Conservation (phyloP, 805 yeast genomes). For the Candida ortonii region DNA sequence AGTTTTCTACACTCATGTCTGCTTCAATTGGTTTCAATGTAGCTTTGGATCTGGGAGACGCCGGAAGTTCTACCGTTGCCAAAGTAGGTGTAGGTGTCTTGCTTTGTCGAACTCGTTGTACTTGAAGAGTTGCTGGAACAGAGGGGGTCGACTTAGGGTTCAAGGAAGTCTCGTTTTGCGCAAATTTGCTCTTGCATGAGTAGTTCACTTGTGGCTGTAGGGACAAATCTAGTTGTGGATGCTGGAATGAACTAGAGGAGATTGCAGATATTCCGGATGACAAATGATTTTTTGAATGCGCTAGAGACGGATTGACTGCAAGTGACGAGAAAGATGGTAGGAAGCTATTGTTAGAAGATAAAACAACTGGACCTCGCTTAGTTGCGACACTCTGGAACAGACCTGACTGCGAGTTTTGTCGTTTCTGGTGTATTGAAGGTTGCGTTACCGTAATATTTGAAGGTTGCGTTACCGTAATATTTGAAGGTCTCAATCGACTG, state of each 20-base stretch:
- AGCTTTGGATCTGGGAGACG: slow-evolving; percentile 24
- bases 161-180: too few species aligned
- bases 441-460: slow-evolving; percentile 15
- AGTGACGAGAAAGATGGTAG: slow-evolving; percentile 2
- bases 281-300: too few species aligned
- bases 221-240: too few species aligned
- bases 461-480: slow-evolving; percentile 16
- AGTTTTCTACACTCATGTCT: slow-evolving; percentile 26
- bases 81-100: slow-evolving; percentile 25
- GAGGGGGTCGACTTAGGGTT: too few species aligned
- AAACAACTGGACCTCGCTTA: slow-evolving; percentile 27
- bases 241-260: too few species aligned
- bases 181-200: too few species aligned
- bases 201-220: too few species aligned
- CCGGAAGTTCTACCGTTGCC: slow-evolving; percentile 21
- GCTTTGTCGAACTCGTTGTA: slow-evolving; percentile 8
- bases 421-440: slow-evolving; percentile 29
- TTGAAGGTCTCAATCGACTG: too few species aligned
- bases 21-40: slow-evolving; percentile 21
- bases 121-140: slow-evolving; percentile 3
- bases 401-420: slow-evolving; percentile 32
- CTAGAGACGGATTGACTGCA: not conserved
- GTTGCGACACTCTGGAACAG: slow-evolving; percentile 17
- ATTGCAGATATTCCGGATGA: too few species aligned
- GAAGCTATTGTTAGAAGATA: slow-evolving; percentile 4